These are phyloP conservation scores for Panus rudis DNA, from an alignment of 768 basidiomycete species.

Conservation along the genomic window DNA sequence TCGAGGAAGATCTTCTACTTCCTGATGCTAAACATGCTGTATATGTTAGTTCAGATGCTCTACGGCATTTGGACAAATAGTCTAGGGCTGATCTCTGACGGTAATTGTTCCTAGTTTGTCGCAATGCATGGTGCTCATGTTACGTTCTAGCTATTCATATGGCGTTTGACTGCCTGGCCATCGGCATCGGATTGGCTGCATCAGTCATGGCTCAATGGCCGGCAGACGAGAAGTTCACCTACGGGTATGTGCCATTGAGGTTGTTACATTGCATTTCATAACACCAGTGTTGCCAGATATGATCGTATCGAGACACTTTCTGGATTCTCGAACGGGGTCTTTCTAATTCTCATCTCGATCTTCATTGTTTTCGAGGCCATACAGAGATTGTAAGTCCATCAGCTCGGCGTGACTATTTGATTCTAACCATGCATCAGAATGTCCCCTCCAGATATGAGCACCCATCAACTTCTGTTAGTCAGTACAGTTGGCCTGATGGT, in stretches of 20 bases:
- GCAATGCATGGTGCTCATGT: neutral
- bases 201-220: constrained; percentile 99
- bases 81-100: constrained; percentile 93
- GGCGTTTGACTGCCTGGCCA: constrained; percentile 98
- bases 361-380: constrained; percentile 99
- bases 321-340: constrained; percentile 96
- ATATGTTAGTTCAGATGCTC: constrained; percentile 95
- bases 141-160: constrained; percentile 82
- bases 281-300: constrained; percentile 47
- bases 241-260: constrained; percentile 54
- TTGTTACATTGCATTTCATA: neutral
- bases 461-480: constrained; percentile 83
- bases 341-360: constrained; percentile 87
- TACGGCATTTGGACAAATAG: constrained; percentile 98
- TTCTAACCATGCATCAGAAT: constrained; percentile 37
- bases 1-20: constrained; percentile 97
- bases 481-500: constrained; percentile 86
- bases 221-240: constrained; percentile 90
- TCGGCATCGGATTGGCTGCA: constrained; percentile 90
- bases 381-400: constrained; percentile 66
- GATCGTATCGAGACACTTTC: constrained; percentile 95
- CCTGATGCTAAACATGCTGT: constrained; percentile 86
- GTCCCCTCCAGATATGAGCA: constrained; percentile 97
- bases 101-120: constrained; percentile 32
- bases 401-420: neutral